Base-by-base conservation (phyloP, 2,329 filamentous ascomycete genomes). In the Triangularia verruculosa region DNA sequence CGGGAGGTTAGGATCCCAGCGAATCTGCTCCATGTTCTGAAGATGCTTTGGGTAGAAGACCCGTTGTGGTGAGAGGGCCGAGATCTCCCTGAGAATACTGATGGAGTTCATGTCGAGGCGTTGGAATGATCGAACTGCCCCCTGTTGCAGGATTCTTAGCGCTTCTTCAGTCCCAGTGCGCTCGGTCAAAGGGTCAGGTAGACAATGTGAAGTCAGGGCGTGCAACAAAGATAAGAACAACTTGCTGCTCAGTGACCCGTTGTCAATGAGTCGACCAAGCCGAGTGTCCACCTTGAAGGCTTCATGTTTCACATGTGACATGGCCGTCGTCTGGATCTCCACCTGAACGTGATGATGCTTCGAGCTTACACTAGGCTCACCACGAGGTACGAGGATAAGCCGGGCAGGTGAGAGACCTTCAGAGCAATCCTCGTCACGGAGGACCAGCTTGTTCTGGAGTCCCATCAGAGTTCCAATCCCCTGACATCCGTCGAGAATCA, bases 81-180 rank as follows among this genome's bases (percentile, higher is more conserved):
- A 74, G 27, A 85, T 77, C 0, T 69, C n/a, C 0, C 39, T 2
- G 0, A 85, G 70, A 0, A 80, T 58, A 1, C 69, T 53, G 1
- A 76, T 59, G 4, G 82, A 74, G 0, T 74, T 73, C 0, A 63
- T 22, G 2, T 72, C 71, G 0, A 87, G 72, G 0, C 67, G 55
- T 2, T 75, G 71, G 55, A 82, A 81, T 0, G 85, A 88, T 17
- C 73, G 70, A 0, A 85, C 72, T 0, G 82, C 76, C 0, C 82
- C 82, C 0, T 81, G 83, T 0, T 63, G 52, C 0, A 88, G 70
- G 1, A 85, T 82, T 0, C 69, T 66, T 0, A 88, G 67, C 0
- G 84, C 82, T 54, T 82, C 72, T 66, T 88, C 85, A 0, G 83
- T 85, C 0, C 86, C 86, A 0, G 83, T 88, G 4, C 73, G 71